phyloP scores from a whole-genome alignment of 495 filamentous ascomycete species.

The Daldinia bambusicola region DNA sequence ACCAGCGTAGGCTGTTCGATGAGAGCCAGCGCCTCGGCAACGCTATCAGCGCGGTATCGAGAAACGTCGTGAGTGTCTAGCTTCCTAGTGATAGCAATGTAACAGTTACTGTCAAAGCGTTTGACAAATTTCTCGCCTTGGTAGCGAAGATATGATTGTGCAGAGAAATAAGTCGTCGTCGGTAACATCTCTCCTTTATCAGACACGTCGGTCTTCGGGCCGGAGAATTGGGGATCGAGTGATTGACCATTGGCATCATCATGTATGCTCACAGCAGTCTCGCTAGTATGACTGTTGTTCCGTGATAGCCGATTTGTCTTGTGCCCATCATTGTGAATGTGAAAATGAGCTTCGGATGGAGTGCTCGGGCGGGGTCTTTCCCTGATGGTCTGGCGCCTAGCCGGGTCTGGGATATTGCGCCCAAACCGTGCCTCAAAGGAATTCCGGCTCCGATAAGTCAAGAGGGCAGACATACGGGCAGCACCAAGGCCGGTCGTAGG shows the following conservation, averaged over 20 bases:
- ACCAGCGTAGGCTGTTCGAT: slow-evolving; percentile 90
- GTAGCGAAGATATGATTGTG: slow-evolving; percentile 97
- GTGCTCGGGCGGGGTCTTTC: slow-evolving; percentile 69
- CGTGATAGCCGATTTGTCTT: slow-evolving; percentile 60
- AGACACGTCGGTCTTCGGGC: slow-evolving; percentile 58
- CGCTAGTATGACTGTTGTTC: slow-evolving; percentile 50
- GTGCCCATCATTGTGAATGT: slow-evolving; percentile 96
- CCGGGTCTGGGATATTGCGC: slow-evolving; percentile 87
- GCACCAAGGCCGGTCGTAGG: slow-evolving; percentile 88
- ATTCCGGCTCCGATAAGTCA: slow-evolving; percentile 95
- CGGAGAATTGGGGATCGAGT: slow-evolving; percentile 81
- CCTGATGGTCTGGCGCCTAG: slow-evolving; percentile 80
- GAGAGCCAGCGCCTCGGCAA: slow-evolving; percentile 77
- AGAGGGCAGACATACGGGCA: slow-evolving; percentile 93
- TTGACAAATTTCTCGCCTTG: slow-evolving; percentile 97
- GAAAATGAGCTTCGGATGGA: slow-evolving; percentile 84
- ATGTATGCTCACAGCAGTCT: slow-evolving; percentile 15
- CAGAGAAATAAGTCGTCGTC: slow-evolving; percentile 90
- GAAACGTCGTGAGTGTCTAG: slow-evolving; percentile 98
- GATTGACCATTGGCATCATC: slow-evolving; percentile 50
- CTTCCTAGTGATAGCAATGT: slow-evolving; percentile 98
- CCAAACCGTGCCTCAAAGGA: slow-evolving; percentile 97
- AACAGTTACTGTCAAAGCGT: slow-evolving; percentile 97
- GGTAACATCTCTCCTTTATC: slow-evolving; percentile 60
- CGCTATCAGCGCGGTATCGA: slow-evolving; percentile 69